phyloP scores from a whole-genome alignment of 1,284 basidiomycete genomes.

The Cryptococcus deneoformans region DNA sequence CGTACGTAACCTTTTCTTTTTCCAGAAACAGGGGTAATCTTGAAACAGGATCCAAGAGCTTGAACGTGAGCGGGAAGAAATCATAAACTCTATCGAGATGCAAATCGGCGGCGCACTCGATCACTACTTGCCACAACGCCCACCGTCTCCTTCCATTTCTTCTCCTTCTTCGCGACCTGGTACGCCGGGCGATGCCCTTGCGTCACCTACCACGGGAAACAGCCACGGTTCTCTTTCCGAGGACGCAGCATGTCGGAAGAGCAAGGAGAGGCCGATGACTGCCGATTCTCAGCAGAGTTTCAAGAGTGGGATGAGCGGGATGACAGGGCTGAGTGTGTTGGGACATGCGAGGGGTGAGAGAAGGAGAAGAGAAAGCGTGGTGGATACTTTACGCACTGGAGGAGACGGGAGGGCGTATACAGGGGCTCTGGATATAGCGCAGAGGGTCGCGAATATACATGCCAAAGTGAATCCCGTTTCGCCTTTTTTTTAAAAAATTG shows the following conservation, averaged over 20 bases:
- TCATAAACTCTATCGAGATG: constrained; percentile 44
- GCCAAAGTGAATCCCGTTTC: constrained; percentile 16
- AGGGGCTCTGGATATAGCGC: constrained; percentile 12
- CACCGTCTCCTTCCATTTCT: neutral
- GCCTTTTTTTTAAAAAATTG: neutral
- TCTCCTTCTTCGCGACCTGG: constrained; percentile 5
- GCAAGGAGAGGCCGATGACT: neutral
- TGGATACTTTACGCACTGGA: constrained; percentile 5
- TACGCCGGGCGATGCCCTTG: constrained; percentile 2
- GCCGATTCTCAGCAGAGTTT: constrained; percentile 1
- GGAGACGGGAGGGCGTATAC: neutral
- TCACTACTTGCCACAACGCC: constrained; percentile 7
- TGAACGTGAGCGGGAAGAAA: constrained; percentile 45
- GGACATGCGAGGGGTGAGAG: constrained; percentile 8
- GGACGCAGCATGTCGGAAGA: neutral
- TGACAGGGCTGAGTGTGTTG: constrained; percentile 11
- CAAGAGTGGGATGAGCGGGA: neutral
- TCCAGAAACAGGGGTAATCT: neutral
- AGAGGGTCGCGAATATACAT: constrained; percentile 22
- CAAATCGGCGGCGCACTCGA: constrained; percentile 41
- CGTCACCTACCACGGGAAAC: neutral
- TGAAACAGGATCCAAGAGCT: constrained; percentile 41
- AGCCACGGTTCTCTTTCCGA: neutral
- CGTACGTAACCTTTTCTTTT: constrained; percentile 17
- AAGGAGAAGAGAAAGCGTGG: constrained; percentile 1